phyloP scores from a whole-genome alignment of 163 green algal species.

The Prototheca wickerhamii region DNA sequence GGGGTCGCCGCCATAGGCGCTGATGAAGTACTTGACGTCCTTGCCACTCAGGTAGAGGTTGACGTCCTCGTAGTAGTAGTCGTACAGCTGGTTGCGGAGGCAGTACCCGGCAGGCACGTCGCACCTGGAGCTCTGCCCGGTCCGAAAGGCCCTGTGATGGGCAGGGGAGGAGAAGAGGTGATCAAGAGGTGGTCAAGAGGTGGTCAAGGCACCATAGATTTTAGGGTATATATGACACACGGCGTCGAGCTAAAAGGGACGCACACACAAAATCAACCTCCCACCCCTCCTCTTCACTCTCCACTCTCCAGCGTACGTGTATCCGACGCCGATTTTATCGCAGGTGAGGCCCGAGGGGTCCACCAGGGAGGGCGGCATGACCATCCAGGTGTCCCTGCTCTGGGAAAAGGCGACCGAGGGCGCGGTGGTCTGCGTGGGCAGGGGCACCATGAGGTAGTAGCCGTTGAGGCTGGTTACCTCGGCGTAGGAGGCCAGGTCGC shows the following conservation, averaged over 20 bases:
- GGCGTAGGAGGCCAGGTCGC: conserved; percentile 70
- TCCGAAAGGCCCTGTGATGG: conserved; percentile 52
- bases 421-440: background rate
- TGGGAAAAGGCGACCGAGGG: conserved; percentile 5
- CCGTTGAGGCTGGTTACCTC: conserved; percentile 51
- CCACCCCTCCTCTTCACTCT: background rate
- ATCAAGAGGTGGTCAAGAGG: background rate
- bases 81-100: conserved; percentile 63
- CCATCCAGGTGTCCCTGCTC: conserved; percentile 61
- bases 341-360: conserved; percentile 54
- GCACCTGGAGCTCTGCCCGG: conserved; percentile 36
- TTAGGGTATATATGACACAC: background rate
- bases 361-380: conserved; percentile 56
- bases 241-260: background rate
- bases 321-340: conserved; percentile 74
- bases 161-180: background rate
- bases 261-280: background rate
- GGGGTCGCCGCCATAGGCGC: conserved; percentile 36
- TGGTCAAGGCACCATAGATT: too few species aligned
- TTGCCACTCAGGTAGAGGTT: conserved; percentile 15
- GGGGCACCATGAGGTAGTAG: conserved; percentile 65
- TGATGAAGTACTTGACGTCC: conserved; percentile 54
- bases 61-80: conserved; percentile 47
- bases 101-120: conserved; percentile 37
- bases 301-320: conserved; percentile 24